Base-by-base conservation (phyloP, 371 early-diverging fungal species). In the Massospora cicadina region DNA sequence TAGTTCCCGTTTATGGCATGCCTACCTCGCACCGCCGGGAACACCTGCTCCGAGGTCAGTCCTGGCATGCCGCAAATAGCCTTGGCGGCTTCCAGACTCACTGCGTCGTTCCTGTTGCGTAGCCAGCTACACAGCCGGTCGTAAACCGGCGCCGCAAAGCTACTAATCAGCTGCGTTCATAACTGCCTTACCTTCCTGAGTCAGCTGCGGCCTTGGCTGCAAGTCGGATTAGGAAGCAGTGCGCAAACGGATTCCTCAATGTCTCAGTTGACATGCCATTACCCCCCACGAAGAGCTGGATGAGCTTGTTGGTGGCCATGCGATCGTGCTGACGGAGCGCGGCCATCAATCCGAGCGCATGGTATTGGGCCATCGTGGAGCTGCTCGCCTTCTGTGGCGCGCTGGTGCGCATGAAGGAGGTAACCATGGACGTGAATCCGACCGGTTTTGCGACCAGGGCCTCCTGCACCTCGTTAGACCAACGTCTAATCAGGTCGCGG, bases 71-170 rank as follows among this genome's bases (percentile, higher is more conserved):
- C 83, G 74, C 95, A 95, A 70, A 95, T 91, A 2, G 95, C 95
- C 63, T 93, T 89, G 32, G 97, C 96, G n/a, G 97, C 96, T 75
- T 96, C 98, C 65, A 91, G 79, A 60, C 88, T 88, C 61, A 98
- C 97, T 90, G 97, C 93, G 68, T 98, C 96, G 68, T 88, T 89
- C 75, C 90, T 87, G 74, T 95, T 93, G 67, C 90, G 76, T 64
- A 95, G 77, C 84, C 86, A 94, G 27, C 84, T 87, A 72, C 95
- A 93, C 68, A 98, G 76, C 67, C 87, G 69, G 58, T 88, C 65
- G 30, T 58, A 65, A 29, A 58, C 30, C 21, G 60, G 55, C 24
- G 55, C 13, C n/a, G 24, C 17, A 30, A 67, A 65, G 13, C 54
- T 54, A 29, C 21, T 17, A 67, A 31, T 57, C 33, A 25, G 33